A percentile compares a stretch with the other conserved stretches of the same genome.
Conservation (phyloP, 192 early-diverging fungal species). For the Cetraspora pellucida region DNA sequence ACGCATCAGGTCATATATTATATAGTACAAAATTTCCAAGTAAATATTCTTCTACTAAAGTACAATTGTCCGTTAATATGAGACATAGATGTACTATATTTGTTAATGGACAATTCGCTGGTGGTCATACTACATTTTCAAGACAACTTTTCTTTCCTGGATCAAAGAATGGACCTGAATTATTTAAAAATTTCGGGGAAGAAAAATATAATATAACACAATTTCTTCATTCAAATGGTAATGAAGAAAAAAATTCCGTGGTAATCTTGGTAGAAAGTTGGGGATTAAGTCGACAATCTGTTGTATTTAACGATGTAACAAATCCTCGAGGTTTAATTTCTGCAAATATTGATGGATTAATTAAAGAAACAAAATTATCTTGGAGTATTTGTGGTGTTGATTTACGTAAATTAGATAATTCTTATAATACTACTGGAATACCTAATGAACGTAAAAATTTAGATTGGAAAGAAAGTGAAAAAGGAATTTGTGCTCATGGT, state of each 20-base stretch:
- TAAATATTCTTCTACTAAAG: constrained; percentile 35
- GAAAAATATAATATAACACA: constrained; percentile 60
- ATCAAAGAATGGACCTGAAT: constrained; percentile 74
- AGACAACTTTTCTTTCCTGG: constrained; percentile 56
- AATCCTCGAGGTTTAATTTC: constrained; percentile 75
- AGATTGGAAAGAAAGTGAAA: constrained; percentile 47
- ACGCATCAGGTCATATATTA: constrained; percentile 24
- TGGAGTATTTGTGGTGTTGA: constrained; percentile 80
- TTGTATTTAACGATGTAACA: constrained; percentile 73
- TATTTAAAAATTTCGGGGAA: constrained; percentile 52
- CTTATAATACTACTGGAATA: constrained; percentile 71
- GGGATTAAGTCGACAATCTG: constrained; percentile 71
- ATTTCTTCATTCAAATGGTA: constrained; percentile 28
- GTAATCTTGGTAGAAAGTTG: constrained; percentile 75
- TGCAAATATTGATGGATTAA: constrained; percentile 61
- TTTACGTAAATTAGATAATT: constrained; percentile 57
- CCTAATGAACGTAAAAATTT: constrained; percentile 62
- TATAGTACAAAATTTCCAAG: constrained; percentile 21
- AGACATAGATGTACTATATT: constrained; percentile 73
- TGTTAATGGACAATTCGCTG: constrained; percentile 72
- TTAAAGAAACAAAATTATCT: constrained; percentile 48
- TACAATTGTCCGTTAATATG: constrained; percentile 65
- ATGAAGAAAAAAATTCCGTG: constrained; percentile 66
- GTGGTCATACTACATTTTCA: constrained; percentile 80
- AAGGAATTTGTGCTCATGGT: constrained; percentile 3